These are phyloP conservation scores for Phytophthora sp. DNA, from an alignment of 352 stramenopile species.

Conservation along the genomic window DNA sequence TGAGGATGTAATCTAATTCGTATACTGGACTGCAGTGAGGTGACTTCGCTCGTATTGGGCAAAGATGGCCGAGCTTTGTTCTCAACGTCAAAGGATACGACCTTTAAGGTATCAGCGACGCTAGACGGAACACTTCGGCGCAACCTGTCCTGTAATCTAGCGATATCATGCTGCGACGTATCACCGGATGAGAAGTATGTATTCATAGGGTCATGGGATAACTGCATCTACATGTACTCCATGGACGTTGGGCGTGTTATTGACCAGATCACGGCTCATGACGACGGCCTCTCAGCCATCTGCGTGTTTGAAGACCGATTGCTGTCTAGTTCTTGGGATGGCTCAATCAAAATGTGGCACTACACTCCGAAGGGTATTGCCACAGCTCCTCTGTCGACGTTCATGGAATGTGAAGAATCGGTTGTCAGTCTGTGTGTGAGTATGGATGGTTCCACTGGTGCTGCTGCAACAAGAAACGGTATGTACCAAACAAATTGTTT, in stretches of 20 bases:
- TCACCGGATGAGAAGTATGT: constrained; percentile 85
- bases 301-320: constrained; percentile 80
- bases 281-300: constrained; percentile 77
- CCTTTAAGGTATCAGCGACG: constrained; percentile 79
- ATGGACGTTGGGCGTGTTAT: constrained; percentile 83
- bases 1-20: neutral
- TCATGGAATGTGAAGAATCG: constrained; percentile 82
- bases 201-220: constrained; percentile 85
- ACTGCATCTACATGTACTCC: constrained; percentile 89
- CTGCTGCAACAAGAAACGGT: constrained; percentile 75
- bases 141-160: constrained; percentile 78
- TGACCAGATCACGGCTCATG: constrained; percentile 82
- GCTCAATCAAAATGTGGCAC: constrained; percentile 84
- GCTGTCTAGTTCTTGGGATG: constrained; percentile 78
- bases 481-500: constrained; percentile 1
- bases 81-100: constrained; percentile 76
- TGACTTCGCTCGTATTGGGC: constrained; percentile 71
- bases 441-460: constrained; percentile 56
- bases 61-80: constrained; percentile 70
- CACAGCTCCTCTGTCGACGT: constrained; percentile 61
- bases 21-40: constrained; percentile 43
- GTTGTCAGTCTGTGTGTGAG: constrained; percentile 75
- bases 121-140: constrained; percentile 65
- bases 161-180: constrained; percentile 80
- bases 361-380: constrained; percentile 74